Evolutionary conservation across 2,329 filamentous ascomycete genomes (phyloP), one percentile per base, ranked within the genome.

Genomic region (Xylaria sp.): DNA sequence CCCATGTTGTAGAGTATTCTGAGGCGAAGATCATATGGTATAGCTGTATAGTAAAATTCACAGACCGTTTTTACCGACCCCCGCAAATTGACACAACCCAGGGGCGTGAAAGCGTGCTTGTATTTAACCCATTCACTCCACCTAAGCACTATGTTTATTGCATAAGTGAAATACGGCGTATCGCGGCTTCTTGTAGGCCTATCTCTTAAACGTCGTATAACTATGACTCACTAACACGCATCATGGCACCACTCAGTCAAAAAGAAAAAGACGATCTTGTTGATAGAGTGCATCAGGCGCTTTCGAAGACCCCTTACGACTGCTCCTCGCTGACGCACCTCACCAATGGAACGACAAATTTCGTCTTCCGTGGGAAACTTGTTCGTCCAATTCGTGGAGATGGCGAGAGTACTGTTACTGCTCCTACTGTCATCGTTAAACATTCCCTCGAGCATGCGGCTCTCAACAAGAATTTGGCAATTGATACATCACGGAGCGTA

Each of bases 311-410:
- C 7, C 41, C 37, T 13, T 83, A 81, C 62, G 76, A 76, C 15
- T 82, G 80, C 72, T 77, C 80, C 0, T 74, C 74, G 0, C 73
- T 83, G 31, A 75, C 67, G 1, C 73, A 73, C 13, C 69, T 83
- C n/a, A 80, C 73, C n/a, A 79, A 78, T 10, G 82, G 82, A 20
- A 82, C 79, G 2, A 78, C 78, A 64, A 83, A 83, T 69, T 82
- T 82, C 63, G 78, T 84, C 34, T 84, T 79, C 65, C 81, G 81
- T 10, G 82, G 81, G n/a, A 71, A 59, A 15, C 76, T 82, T 2
- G 15, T 51, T 13, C 18, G 73, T 20, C 75, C 79, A 12, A 69
- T 77, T 8, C 54, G 76, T 5, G 80, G 66, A 67, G 72, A 72
- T 13, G 37, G 15, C 1, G 48, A 34, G 18, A 46, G 15, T 15